Base-by-base conservation (phyloP, 192 early-diverging fungal genomes). In the Coemansia sp. region DNA sequence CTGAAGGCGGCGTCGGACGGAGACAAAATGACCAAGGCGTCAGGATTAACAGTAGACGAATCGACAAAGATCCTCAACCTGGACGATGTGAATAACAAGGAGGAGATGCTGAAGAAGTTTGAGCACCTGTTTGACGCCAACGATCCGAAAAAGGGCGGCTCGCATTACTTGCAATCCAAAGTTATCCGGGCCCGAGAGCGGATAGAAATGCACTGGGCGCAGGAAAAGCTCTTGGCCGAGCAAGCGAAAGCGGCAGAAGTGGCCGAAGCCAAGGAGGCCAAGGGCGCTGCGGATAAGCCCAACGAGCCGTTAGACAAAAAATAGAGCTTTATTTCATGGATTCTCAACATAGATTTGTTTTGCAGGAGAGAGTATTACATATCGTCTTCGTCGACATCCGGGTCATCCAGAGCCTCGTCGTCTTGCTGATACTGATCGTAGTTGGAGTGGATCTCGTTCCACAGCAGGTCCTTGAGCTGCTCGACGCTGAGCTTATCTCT, bases 141-240 rank as follows among this genome's bases (percentile, higher is more conserved):
- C 66, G 92, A 95, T 60, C 82, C 87, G 28, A 75, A 84, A 26
- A 77, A 81, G 31, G 94, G 93, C 37, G 96, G 96, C 7, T 93
- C 93, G 5, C 89, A 94, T 40, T 98, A 98, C 64, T 54, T 98
- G 23, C 94, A 96, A 53, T 92, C 91, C 32, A 98, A 98, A 67
- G 83, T 98, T 6, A 84, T 91, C 10, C 72, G 93, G 45, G 96
- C 96, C 18, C 91, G 91, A 52, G 96, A 98, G 71, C 88, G 96
- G 62, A 75, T 97, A 56, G 94, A 97, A 46, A 77, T 92, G 82
- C 93, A 97, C 59, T 79, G 90, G 78, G 85, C 83, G 30, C 71
- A 80, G 44, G 63, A 69, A 36, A 80, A 67, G 40, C 52, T 77
- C 8, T 58, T 63, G 48, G 74, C 74, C 11, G 64, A 77, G 40